Evolutionary conservation across 75 land plant species (phyloP).

Genomic region (Selaginella moellendorffii): DNA sequence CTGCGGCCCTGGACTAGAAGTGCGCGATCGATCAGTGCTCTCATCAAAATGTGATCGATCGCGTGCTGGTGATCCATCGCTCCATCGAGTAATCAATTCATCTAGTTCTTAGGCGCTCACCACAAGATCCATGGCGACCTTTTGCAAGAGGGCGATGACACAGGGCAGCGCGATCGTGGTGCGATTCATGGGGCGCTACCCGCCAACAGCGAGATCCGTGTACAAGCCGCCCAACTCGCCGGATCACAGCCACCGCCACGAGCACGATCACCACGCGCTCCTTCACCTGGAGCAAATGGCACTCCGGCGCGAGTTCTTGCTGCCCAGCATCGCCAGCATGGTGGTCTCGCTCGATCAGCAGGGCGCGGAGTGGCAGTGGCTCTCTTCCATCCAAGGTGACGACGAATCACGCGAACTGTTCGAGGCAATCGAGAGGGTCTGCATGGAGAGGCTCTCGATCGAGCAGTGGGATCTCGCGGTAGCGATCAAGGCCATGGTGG

Average conservation of each 20-base stretch:
- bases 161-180: not conserved
- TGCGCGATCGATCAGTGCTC: no score
- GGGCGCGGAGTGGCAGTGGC: not conserved
- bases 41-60: no score
- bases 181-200: not conserved
- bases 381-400: not conserved
- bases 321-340: no score
- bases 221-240: not conserved
- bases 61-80: no score
- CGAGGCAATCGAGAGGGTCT: not conserved
- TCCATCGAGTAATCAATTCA: no score
- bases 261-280: not conserved
- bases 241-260: not conserved
- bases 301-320: not conserved
- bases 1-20: no score
- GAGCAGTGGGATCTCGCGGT: not conserved
- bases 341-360: not conserved
- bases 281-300: not conserved
- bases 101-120: no score
- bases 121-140: not conserved
- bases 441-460: not conserved
- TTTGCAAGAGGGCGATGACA: not conserved
- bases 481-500: not conserved
- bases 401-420: no score
- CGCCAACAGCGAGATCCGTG: not conserved